Evolutionary conservation across 305 asterid species (phyloP).

Genomic region (Rubia tinctorum): DNA sequence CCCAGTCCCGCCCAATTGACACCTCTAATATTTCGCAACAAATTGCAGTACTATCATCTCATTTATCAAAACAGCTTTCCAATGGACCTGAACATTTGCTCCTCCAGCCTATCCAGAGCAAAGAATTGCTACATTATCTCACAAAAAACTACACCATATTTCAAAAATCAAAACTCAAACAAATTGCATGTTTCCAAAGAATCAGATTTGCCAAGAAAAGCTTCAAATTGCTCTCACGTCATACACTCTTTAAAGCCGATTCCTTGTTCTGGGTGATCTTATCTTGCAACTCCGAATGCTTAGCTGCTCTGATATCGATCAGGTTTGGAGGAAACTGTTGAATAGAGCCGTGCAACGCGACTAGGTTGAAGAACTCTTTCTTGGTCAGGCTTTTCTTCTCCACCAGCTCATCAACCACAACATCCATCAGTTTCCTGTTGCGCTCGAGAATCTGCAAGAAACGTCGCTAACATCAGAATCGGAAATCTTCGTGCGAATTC

Average conservation of each 20-base stretch:
- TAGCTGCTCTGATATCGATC: conserved; percentile 60
- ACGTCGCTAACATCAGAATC: neutral
- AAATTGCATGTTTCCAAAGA: neutral
- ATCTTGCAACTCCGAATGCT: conserved; percentile 43
- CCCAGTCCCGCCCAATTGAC: too few species aligned
- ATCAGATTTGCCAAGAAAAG: neutral
- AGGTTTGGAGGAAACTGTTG: conserved; percentile 64
- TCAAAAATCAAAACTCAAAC: neutral
- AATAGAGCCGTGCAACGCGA: conserved; percentile 71
- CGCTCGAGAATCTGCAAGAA: conserved; percentile 61
- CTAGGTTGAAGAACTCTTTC: conserved; percentile 66
- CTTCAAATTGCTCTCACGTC: neutral
- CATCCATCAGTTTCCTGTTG: conserved; percentile 73
- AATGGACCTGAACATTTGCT: neutral
- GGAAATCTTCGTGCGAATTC: neutral
- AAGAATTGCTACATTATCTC: neutral
- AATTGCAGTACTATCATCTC: too few species aligned
- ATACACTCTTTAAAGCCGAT: conserved; percentile 32
- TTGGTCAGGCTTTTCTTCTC: conserved; percentile 77
- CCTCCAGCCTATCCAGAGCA: neutral
- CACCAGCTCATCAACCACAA: conserved; percentile 56
- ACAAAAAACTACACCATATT: neutral
- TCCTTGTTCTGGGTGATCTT: conserved; percentile 30
- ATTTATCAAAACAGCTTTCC: neutral
- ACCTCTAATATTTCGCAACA: too few species aligned